Percentiles rank a stretch among this genome's conserved stretches.
phyloP scores from a whole-genome alignment of 805 yeast genomes.

The Metschnikowia kofuensis region DNA sequence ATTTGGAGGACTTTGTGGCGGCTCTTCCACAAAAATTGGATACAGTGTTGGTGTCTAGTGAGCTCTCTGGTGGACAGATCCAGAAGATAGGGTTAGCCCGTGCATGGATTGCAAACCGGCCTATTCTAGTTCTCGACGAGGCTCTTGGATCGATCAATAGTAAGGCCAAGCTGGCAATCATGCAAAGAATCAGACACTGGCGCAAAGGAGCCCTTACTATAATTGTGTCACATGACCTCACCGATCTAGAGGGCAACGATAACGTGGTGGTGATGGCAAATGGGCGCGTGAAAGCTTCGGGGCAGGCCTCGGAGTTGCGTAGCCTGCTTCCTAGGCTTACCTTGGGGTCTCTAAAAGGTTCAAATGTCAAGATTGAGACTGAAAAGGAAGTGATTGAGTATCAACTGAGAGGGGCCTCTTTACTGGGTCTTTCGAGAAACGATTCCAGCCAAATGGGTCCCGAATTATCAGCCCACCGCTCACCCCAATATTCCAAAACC shows the following conservation, averaged over 20 bases:
- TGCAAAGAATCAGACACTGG: conserved; percentile 54
- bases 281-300: conserved; percentile 38
- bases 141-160: conserved; percentile 78
- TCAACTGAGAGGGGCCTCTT: neutral
- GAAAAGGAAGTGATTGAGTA: neutral
- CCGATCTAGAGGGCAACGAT: conserved; percentile 56
- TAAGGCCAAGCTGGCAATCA: conserved; percentile 41
- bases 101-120: conserved; percentile 70
- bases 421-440: no score
- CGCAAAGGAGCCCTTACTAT: conserved; percentile 73
- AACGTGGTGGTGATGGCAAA: conserved; percentile 54
- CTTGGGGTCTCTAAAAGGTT: neutral
- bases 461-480: neutral
- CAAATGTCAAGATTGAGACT: neutral
- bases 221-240: conserved; percentile 73
- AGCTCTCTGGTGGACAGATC: conserved; percentile 85
- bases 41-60: conserved; percentile 44
- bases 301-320: conserved; percentile 4
- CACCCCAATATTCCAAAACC: no score
- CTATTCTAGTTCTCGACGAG: conserved; percentile 82
- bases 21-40: conserved; percentile 54
- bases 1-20: conserved; percentile 47
- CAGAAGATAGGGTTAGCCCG: conserved; percentile 85
- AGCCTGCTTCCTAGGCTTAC: neutral
- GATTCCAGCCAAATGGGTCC: no score